Evolutionary conservation across 257 asterid genomes (phyloP), one percentile per base, ranked within the genome.

Genomic region (Penstemon eatonii): DNA sequence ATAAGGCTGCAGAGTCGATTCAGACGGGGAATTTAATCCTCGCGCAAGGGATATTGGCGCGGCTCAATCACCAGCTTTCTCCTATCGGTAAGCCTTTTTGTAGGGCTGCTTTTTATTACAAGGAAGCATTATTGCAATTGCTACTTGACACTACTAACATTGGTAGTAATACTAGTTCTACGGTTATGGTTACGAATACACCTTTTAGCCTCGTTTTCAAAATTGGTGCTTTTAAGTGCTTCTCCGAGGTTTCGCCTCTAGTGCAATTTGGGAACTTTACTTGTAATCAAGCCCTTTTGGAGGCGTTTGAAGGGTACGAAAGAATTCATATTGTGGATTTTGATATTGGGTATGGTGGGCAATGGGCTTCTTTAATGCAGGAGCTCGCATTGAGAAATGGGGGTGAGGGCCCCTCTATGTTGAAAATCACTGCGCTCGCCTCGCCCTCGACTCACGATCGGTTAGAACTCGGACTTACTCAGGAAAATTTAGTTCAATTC

Each of bases 1-100:
- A 70, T 82, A 91, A 89, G 80, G 90, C 94, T 25, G 95, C 97
- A 0, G 99, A 91, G 84, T 79, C 86, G 79, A 83, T 89, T 82
- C 98, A 91, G 75, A 74, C 88, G 3, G 98, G 97, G 73, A 89
- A 91, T 70, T 81, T 86, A 8, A 84, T 75, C 74, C 95, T 84
- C 93, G 97, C 97, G 95, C 98, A 91, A 81, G 95, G 77, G 99
- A 91, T 94, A 94, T 94, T 94, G 99, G 99, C 99, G 97, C 99
- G 99, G 99, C 99, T 94, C 99, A 94, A 94, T 94, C 99, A 94
- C 84, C 96, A 89, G 83, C 92, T 91, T 85, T 85, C 99, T 73
- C 95, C 98, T 47, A 81, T 82, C 60, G 96, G 95, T 51, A 84
- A 87, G 83, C 90, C 94, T 72, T 87, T 84, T 74, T 71, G 55